phyloP scores from a whole-genome alignment of 129 eudicot genomes.

The Flaveria ramosissima region DNA sequence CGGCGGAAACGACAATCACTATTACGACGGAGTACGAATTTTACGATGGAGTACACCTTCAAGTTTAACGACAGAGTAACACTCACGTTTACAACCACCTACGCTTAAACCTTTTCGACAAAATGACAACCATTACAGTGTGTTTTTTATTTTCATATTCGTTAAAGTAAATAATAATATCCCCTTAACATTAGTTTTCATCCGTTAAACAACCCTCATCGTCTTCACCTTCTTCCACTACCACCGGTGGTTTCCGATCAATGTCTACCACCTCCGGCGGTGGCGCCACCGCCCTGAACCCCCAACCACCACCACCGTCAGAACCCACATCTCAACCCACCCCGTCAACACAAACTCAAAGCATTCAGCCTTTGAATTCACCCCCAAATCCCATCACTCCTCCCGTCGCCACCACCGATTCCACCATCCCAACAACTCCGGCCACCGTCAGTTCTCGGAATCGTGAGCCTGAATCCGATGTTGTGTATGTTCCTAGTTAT shows the following conservation, averaged over 20 bases:
- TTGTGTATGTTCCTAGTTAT: constrained; percentile 74
- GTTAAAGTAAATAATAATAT: too few species aligned
- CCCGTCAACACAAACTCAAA: constrained; percentile 14
- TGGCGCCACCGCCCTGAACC: constrained; percentile 20
- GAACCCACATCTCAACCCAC: constrained; percentile 29
- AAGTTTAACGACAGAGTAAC: too few species aligned
- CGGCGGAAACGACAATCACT: too few species aligned
- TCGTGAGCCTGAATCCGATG: constrained; percentile 46
- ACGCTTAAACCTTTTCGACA: too few species aligned
- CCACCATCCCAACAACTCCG: constrained; percentile 25
- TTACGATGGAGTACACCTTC: too few species aligned
- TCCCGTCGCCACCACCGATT: constrained; percentile 29
- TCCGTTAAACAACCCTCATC: constrained; percentile 17
- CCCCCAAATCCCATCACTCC: constrained; percentile 42
- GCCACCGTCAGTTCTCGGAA: constrained; percentile 31
- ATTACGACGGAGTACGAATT: too few species aligned
- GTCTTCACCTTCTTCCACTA: neutral
- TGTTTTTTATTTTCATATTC: too few species aligned
- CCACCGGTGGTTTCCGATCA: neutral
- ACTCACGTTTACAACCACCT: too few species aligned
- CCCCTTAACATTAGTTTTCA: neutral
- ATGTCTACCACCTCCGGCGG: constrained; percentile 45
- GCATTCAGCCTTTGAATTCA: constrained; percentile 21
- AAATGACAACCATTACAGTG: too few species aligned
- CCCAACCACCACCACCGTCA: constrained; percentile 25